These are phyloP conservation scores for Osmanthus fragrans DNA, from an alignment of 257 asterid species.

Conservation along the genomic window DNA sequence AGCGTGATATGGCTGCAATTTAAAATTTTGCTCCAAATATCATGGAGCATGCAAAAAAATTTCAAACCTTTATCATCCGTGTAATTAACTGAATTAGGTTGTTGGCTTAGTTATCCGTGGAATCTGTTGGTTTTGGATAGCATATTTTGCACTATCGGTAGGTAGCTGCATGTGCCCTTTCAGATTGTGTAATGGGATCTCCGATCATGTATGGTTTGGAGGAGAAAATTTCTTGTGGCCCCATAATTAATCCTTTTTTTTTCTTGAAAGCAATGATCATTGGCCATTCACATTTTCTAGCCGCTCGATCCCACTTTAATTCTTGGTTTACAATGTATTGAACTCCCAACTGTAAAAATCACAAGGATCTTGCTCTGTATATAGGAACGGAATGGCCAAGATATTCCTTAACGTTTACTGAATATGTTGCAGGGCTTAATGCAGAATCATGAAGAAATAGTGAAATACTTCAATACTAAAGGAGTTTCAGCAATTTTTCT, in stretches of 20 bases:
- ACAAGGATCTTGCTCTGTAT: neutral
- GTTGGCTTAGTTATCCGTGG: neutral
- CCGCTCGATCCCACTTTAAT: neutral
- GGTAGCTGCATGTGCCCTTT: neutral
- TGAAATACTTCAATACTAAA: constrained; percentile 68
- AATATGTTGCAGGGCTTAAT: constrained; percentile 65
- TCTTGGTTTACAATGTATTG: neutral
- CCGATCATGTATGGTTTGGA: neutral
- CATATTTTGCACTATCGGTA: neutral
- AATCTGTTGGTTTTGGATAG: neutral
- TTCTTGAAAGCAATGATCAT: neutral
- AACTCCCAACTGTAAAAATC: neutral
- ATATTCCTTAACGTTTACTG: constrained; percentile 11
- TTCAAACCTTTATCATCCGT: neutral
- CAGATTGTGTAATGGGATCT: neutral
- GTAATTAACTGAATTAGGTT: neutral
- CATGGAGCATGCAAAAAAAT: neutral
- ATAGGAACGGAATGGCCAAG: neutral
- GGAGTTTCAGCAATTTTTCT: constrained; percentile 90
- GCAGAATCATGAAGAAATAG: constrained; percentile 77
- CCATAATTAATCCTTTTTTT: neutral
- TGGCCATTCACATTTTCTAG: neutral
- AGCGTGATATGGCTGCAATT: neutral
- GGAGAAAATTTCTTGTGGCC: neutral
- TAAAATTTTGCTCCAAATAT: no score